Conservation (phyloP, 2,329 filamentous ascomycete species). For the Penicillium palitans region DNA sequence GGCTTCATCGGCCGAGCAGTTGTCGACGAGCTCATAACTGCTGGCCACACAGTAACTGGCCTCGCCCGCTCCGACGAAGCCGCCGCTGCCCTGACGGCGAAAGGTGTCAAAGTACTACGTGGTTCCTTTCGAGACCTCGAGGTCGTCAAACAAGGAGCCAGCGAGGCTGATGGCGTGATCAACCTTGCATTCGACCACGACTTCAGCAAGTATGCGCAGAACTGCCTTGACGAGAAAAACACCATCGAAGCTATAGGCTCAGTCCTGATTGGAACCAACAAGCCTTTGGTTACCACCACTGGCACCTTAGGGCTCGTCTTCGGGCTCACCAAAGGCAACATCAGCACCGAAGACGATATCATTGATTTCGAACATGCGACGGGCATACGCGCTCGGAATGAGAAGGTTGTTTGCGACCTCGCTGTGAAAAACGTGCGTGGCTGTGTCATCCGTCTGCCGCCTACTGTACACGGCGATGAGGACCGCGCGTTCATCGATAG, state of each 20-base stretch:
- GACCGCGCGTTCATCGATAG: slow-evolving; percentile 34
- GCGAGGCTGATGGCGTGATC: slow-evolving; percentile 40
- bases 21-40: slow-evolving; percentile 39
- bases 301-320: slow-evolving; percentile 37
- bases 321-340: slow-evolving; percentile 23
- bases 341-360: slow-evolving; percentile 35
- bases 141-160: slow-evolving; percentile 35
- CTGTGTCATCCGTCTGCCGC: slow-evolving; percentile 42
- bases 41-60: slow-evolving; percentile 45
- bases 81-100: slow-evolving; percentile 29
- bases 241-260: slow-evolving; percentile 41
- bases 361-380: slow-evolving; percentile 17
- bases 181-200: slow-evolving; percentile 48
- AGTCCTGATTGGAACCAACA: slow-evolving; percentile 33
- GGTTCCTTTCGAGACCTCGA: slow-evolving; percentile 41
- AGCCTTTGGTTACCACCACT: slow-evolving; percentile 40
- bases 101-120: slow-evolving; percentile 36
- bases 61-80: slow-evolving; percentile 41
- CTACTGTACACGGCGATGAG: slow-evolving; percentile 41
- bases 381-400: slow-evolving; percentile 26
- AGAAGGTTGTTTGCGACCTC: slow-evolving; percentile 21
- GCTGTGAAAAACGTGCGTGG: slow-evolving; percentile 34
- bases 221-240: slow-evolving; percentile 31
- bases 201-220: slow-evolving; percentile 37
- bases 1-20: slow-evolving; percentile 47